Base-by-base conservation (phyloP, 2,329 filamentous ascomycete species). In the Tolypocladium guangdongense region DNA sequence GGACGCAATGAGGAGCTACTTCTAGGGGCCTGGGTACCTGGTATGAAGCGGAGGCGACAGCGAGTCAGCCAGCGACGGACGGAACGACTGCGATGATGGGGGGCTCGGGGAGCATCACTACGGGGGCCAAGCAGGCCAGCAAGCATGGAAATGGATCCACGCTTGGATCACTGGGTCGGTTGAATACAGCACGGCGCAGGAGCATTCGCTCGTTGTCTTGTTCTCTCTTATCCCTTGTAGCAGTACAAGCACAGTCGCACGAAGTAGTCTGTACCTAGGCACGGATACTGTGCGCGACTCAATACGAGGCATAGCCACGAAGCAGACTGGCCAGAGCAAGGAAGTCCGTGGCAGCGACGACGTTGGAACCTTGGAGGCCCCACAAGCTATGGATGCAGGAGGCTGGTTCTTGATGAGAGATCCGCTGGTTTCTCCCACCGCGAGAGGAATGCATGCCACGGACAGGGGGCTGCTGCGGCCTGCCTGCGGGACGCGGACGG, bases 1-100 rank as follows among this genome's bases (percentile, higher is more conserved):
- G 59, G 89, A 93, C 65, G 88, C 88, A 0, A 92, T 93, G 89
- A 78, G 86, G 59, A 88, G 85, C 63, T 93, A 93, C 61, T 85
- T 80, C 54, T 84, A 68, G 52, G 46, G n/a, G 22, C 5, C 4
- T 27, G 27, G 6, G 7, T 22, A 3, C 6, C n/a, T n/a, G n/a
- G 30, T 2, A 3, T 16, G 16, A 7, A 37, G 18, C 14, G 20
- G 10, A 24, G 20, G 24, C 24, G 20, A 11, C 7, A n/a, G 18
- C 7, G 27, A 27, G 8, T 30, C 7, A 35, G 49, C 12, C 5
- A 41, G 38, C n/a, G 20, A 16, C 12, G 7, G 20, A 16, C 12
- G 7, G 27, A 43, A 38, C 20, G 35, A 37, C 20, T 18, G 35
- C 35, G 27, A 46, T 20, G 27, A n/a, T 27, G 2, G 24, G 24